Percentiles rank a stretch among this genome's conserved stretches.
Conservation (phyloP, 2,329 filamentous ascomycete genomes). For the Sporothrix protearum region DNA sequence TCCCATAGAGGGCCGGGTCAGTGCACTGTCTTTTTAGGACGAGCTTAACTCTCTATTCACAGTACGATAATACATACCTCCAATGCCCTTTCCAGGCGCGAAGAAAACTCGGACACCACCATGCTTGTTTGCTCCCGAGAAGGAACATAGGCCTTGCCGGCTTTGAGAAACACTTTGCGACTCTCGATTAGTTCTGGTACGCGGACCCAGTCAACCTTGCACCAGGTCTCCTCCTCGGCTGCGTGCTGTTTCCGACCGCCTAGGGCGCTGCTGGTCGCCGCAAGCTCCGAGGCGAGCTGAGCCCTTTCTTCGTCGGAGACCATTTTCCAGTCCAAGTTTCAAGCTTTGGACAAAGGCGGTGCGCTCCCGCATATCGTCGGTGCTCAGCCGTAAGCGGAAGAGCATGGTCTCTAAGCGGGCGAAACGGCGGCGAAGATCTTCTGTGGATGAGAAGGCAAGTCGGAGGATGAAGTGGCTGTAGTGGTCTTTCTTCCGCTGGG, state of each 20-base stretch:
- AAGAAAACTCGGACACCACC: conserved; percentile 82
- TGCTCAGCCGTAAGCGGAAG: conserved; percentile 75
- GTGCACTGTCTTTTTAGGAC: background rate
- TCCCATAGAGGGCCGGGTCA: background rate
- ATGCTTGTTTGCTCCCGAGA: conserved; percentile 81
- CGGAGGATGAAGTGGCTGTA: conserved; percentile 97
- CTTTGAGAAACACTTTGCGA: conserved; percentile 70
- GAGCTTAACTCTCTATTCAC: too few relatives aligned
- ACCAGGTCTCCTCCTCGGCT: conserved; percentile 80
- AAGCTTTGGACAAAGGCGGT: conserved; percentile 72
- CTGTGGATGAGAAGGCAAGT: conserved; percentile 85
- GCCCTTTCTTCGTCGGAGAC: conserved; percentile 74
- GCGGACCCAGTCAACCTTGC: conserved; percentile 93
- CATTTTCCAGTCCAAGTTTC: conserved; percentile 81
- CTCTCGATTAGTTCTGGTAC: conserved; percentile 87
- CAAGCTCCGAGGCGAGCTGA: conserved; percentile 60
- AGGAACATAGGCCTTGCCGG: conserved; percentile 87
- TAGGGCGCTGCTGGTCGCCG: conserved; percentile 46
- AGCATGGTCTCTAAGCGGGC: conserved; percentile 82
- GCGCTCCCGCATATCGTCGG: conserved; percentile 71
- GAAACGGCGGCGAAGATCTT: conserved; percentile 85
- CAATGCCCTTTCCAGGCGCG: conserved; percentile 72
- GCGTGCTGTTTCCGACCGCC: conserved; percentile 39
- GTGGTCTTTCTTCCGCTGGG: conserved; percentile 89
- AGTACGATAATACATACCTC: conserved; percentile 56